phyloP scores from a whole-genome alignment of 805 yeast species.

The Wickerhamiella azyma region DNA sequence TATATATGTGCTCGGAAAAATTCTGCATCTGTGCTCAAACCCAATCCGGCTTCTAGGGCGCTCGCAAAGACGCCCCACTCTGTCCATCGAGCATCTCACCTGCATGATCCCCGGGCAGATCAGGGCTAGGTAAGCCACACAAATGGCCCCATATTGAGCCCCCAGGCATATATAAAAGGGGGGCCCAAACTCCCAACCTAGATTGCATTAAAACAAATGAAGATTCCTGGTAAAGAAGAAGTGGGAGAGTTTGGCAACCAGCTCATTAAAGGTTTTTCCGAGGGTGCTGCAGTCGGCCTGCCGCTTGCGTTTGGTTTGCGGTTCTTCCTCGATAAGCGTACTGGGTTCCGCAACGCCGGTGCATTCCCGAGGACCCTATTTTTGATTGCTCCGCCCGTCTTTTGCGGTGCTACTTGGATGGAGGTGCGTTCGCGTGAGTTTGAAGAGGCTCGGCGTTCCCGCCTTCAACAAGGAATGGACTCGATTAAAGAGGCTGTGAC shows the following conservation, averaged over 20 bases:
- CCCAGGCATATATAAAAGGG: background rate
- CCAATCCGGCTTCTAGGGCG: too few relatives aligned
- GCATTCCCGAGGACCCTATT: slow-evolving; percentile 39
- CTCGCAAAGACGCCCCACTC: too few relatives aligned
- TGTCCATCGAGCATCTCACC: background rate
- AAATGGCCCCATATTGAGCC: background rate
- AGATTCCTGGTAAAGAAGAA: slow-evolving; percentile 27
- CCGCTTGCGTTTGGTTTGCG: slow-evolving; percentile 40
- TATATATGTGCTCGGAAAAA: background rate
- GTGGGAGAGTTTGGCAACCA: slow-evolving; percentile 48
- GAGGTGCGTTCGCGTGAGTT: slow-evolving; percentile 59
- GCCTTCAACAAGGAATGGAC: background rate
- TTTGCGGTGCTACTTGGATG: slow-evolving; percentile 49
- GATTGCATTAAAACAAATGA: background rate
- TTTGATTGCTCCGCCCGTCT: slow-evolving; percentile 54
- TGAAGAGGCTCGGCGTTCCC: slow-evolving; percentile 45
- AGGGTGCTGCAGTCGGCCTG: slow-evolving; percentile 45
- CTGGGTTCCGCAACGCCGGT: slow-evolving; percentile 17
- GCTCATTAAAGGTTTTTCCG: slow-evolving; percentile 45
- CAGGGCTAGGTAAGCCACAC: background rate
- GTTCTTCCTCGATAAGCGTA: slow-evolving; percentile 33
- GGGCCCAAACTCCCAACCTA: background rate
- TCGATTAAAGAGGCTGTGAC: background rate
- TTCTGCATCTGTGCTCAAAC: background rate
- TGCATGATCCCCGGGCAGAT: background rate